Conservation (phyloP, 129 eudicot species). For the Artemisia tridentata region DNA sequence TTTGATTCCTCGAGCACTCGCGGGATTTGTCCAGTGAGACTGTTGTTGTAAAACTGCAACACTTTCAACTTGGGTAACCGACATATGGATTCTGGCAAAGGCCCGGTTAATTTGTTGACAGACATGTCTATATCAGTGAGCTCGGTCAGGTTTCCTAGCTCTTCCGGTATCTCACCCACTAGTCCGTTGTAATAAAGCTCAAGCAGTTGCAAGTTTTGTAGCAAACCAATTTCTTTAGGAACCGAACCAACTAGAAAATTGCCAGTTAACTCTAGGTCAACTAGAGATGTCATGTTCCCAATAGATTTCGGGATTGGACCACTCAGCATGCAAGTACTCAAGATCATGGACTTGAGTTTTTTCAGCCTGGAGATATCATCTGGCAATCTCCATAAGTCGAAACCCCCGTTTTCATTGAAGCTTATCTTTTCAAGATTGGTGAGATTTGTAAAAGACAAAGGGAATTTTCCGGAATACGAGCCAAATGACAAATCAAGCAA, state of each 20-base stretch:
- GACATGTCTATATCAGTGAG: conserved; percentile 70
- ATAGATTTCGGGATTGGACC: conserved; percentile 58
- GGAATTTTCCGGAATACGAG: conserved; percentile 53
- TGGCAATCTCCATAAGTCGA: conserved; percentile 56
- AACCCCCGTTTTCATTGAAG: conserved; percentile 62
- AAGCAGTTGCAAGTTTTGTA: conserved; percentile 52
- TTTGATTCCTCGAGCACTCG: conserved; percentile 54
- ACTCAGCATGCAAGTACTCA: conserved; percentile 51
- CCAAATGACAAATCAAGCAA: conserved; percentile 64
- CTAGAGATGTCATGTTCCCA: conserved; percentile 77
- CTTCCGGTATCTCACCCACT: conserved; percentile 62
- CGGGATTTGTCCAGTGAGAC: conserved; percentile 71
- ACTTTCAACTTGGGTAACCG: conserved; percentile 60
- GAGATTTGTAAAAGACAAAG: conserved; percentile 56
- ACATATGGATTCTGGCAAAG: conserved; percentile 56
- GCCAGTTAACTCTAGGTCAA: conserved; percentile 81
- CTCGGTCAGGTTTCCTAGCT: conserved; percentile 67
- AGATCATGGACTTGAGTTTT: conserved; percentile 51
- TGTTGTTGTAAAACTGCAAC: conserved; percentile 77
- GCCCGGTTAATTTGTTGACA: conserved; percentile 60
- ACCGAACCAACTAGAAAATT: conserved; percentile 54
- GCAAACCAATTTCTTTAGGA: conserved; percentile 55
- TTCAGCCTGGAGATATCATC: conserved; percentile 46
- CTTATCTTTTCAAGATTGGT: conserved; percentile 55
- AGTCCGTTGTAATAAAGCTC: conserved; percentile 81